Percentiles rank a stretch among this genome's conserved stretches.
phyloP scores from a whole-genome alignment of 1,284 basidiomycete species.

The Marasmius oreades region DNA sequence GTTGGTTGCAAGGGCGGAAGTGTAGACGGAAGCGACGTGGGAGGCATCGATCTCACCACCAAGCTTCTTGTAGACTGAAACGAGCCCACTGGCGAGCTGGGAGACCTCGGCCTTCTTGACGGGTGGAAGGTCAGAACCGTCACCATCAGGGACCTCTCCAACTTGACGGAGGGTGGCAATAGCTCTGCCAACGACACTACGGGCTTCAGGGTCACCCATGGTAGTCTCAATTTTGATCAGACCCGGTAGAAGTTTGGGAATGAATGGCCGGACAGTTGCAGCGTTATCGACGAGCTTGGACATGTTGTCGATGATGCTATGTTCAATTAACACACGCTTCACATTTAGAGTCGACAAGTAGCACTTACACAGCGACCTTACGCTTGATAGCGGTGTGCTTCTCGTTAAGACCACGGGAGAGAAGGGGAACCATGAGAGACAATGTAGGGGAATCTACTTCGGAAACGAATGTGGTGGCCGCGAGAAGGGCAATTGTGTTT shows the following conservation, averaged over 20 bases:
- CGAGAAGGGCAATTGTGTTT: constrained; percentile 93
- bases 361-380: constrained; percentile 86
- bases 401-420: constrained; percentile 94
- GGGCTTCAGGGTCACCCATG: constrained; percentile 95
- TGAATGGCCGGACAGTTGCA: constrained; percentile 93
- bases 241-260: constrained; percentile 92
- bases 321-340: constrained; percentile 15
- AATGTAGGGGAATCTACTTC: constrained; percentile 99
- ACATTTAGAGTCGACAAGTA: constrained; percentile 13
- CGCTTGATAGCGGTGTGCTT: constrained; percentile 95
- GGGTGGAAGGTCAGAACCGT: constrained; percentile 88
- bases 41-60: constrained; percentile 58
- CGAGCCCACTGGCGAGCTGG: constrained; percentile 63
- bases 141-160: constrained; percentile 81
- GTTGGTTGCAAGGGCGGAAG: constrained; percentile 77
- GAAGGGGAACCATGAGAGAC: constrained; percentile 97
- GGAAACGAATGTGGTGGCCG: constrained; percentile 99
- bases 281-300: constrained; percentile 96
- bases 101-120: constrained; percentile 72
- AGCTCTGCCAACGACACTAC: constrained; percentile 83
- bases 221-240: constrained; percentile 91
- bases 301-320: constrained; percentile 96
- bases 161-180: constrained; percentile 93
- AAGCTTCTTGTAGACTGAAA: constrained; percentile 82
- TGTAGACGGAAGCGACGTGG: constrained; percentile 69